A percentile compares a stretch with the other conserved stretches of the same genome.
Conservation (phyloP, 2,329 filamentous ascomycete species). For the Pseudogymnoascus sp. region DNA sequence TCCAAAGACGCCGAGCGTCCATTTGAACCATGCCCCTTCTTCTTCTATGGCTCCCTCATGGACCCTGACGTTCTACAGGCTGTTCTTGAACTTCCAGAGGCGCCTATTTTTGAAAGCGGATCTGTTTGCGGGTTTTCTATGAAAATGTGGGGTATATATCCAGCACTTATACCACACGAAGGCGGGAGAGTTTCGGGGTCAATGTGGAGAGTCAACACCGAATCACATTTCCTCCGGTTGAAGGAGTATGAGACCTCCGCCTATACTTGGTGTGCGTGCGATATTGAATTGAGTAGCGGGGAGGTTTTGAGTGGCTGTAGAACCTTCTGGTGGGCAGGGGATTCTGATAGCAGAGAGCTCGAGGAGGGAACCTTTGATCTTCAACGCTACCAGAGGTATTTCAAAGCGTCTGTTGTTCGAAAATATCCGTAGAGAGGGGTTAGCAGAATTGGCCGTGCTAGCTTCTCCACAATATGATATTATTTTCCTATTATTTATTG, state of each 20-base stretch:
- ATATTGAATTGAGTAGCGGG: not conserved
- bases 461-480: constrained; percentile 7
- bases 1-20: not conserved
- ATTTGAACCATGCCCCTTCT: constrained; percentile 26
- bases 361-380: not conserved
- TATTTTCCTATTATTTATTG: not conserved
- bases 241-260: constrained; percentile 1
- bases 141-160: constrained; percentile 32
- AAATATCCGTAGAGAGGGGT: constrained; percentile 8
- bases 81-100: constrained; percentile 23
- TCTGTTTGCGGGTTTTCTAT: constrained; percentile 24
- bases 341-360: not conserved
- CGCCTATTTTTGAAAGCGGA: constrained; percentile 20
- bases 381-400: constrained; percentile 5
- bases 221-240: not conserved
- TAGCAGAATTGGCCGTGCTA: not conserved
- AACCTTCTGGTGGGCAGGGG: constrained; percentile 3
- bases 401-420: not conserved
- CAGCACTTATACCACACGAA: constrained; percentile 14
- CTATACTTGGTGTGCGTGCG: not conserved
- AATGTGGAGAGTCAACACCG: not conserved
- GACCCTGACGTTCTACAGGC: constrained; percentile 27
- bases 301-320: not conserved
- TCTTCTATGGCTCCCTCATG: constrained; percentile 31
- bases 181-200: not conserved